Conservation (phyloP, 2,329 filamentous ascomycete species). For the Exutisphaerella laricina region DNA sequence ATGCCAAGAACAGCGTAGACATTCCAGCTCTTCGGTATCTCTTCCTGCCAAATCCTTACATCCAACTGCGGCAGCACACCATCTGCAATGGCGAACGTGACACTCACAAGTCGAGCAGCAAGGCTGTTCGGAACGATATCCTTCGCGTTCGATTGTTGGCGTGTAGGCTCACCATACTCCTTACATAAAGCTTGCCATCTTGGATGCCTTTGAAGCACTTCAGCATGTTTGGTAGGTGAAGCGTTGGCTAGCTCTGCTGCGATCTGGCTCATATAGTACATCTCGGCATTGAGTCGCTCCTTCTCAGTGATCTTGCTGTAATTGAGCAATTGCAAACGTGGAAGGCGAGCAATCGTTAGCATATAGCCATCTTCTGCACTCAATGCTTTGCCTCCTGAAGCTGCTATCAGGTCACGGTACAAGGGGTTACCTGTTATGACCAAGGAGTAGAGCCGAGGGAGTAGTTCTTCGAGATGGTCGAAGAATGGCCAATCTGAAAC, state of each 20-base stretch:
- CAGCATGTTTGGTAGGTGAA: slow-evolving; percentile 44
- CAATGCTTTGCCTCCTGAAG: slow-evolving; percentile 39
- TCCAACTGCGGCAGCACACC: slow-evolving; percentile 11
- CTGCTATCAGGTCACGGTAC: slow-evolving; percentile 52
- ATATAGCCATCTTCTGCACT: slow-evolving; percentile 79
- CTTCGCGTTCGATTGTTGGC: slow-evolving; percentile 24
- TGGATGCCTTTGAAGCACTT: slow-evolving; percentile 60
- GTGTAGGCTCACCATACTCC: slow-evolving; percentile 65
- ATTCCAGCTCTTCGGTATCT: slow-evolving; percentile 69
- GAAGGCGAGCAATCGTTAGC: slow-evolving; percentile 73
- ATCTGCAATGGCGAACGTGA: slow-evolving; percentile 52
- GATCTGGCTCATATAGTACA: slow-evolving; percentile 86
- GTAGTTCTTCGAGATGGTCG: slow-evolving; percentile 58
- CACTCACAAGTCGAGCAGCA: slow-evolving; percentile 66
- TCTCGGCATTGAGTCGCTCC: slow-evolving; percentile 81
- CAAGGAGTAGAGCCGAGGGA: slow-evolving; percentile 69
- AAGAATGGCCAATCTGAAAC: slow-evolving; percentile 64
- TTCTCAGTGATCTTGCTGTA: slow-evolving; percentile 62
- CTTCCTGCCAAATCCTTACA: slow-evolving; percentile 28
- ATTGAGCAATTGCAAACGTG: slow-evolving; percentile 63
- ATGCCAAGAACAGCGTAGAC: slow-evolving; percentile 78
- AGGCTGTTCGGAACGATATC: slow-evolving; percentile 69
- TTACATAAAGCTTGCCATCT: slow-evolving; percentile 69
- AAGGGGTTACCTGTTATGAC: slow-evolving; percentile 83
- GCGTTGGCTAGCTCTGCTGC: slow-evolving; percentile 64